Evolutionary conservation across 805 yeast genomes (phyloP).

Genomic region (Kazachstania africana): DNA sequence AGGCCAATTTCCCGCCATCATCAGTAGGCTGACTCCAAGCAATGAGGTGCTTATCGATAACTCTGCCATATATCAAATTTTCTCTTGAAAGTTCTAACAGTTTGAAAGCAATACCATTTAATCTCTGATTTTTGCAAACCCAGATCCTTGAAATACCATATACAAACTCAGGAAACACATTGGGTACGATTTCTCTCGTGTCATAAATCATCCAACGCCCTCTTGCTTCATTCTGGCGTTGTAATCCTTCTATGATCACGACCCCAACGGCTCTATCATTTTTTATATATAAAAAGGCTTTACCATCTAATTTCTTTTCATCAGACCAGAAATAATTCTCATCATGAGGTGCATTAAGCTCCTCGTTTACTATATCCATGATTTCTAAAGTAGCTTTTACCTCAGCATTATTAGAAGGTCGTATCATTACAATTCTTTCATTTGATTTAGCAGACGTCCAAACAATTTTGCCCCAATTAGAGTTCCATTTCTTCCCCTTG

Average conservation of each 20-base stretch:
- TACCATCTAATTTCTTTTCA: slow-evolving; percentile 25
- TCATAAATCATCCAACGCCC: slow-evolving; percentile 52
- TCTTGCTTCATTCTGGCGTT: slow-evolving; percentile 22
- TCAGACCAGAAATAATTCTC: slow-evolving; percentile 31
- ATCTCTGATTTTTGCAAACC: slow-evolving; percentile 34
- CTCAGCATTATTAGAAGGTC: slow-evolving; percentile 23
- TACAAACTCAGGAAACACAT: slow-evolving; percentile 28
- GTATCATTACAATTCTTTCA: slow-evolving; percentile 29
- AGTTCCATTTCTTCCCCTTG: slow-evolving; percentile 40
- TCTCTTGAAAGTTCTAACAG: slow-evolving; percentile 34
- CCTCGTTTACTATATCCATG: slow-evolving; percentile 44
- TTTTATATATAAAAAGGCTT: slow-evolving; percentile 39
- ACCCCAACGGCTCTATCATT: slow-evolving; percentile 42
- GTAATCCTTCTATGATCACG: slow-evolving; percentile 37
- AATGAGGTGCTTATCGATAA: slow-evolving; percentile 31
- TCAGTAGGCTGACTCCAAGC: slow-evolving; percentile 69
- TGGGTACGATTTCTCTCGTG: slow-evolving; percentile 39
- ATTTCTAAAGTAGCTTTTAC: slow-evolving; percentile 29
- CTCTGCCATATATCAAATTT: slow-evolving; percentile 39
- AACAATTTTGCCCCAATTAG: slow-evolving; percentile 24
- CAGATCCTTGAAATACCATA: slow-evolving; percentile 42
- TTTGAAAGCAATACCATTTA: slow-evolving; percentile 37
- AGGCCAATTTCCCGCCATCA: slow-evolving; percentile 50
- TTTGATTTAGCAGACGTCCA: slow-evolving; percentile 10
- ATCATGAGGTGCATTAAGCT: slow-evolving; percentile 45